Conservation (phyloP, 768 basidiomycete genomes). For the Xanthoconium stramineum region DNA sequence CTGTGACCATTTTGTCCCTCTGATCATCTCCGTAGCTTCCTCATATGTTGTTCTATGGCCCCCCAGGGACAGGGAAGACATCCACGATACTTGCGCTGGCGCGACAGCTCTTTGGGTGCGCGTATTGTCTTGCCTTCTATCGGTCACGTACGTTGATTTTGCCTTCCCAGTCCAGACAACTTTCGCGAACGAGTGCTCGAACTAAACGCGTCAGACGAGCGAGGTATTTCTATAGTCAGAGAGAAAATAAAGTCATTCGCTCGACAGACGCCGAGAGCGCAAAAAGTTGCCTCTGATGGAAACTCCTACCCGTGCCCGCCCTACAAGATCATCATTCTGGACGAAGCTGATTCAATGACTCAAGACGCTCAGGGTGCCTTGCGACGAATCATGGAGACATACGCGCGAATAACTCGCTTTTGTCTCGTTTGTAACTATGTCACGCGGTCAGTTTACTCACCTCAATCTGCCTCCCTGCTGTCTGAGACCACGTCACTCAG, state of each 20-base stretch:
- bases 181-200: conserved; percentile 92
- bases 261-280: conserved; percentile 84
- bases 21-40: conserved; percentile 65
- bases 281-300: conserved; percentile 66
- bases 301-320: conserved; percentile 94
- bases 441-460: conserved; percentile 64
- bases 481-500: conserved; percentile 38
- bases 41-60: conserved; percentile 99
- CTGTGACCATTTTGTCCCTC: not conserved
- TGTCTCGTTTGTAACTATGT: conserved; percentile 99
- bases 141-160: not conserved
- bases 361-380: conserved; percentile 98
- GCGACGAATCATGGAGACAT: conserved; percentile 99
- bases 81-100: conserved; percentile 95
- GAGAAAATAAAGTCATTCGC: conserved; percentile 99
- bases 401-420: conserved; percentile 94
- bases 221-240: conserved; percentile 93
- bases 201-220: conserved; percentile 97
- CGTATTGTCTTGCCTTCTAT: conserved; percentile 19
- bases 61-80: conserved; percentile 98
- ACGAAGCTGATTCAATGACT: conserved; percentile 99
- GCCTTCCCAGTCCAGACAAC: conserved; percentile 76
- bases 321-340: conserved; percentile 97
- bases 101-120: conserved; percentile 91
- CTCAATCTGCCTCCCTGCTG: not conserved